These are phyloP conservation scores for Boletus sp. DNA, from an alignment of 1,284 basidiomycete species.

Conservation along the genomic window DNA sequence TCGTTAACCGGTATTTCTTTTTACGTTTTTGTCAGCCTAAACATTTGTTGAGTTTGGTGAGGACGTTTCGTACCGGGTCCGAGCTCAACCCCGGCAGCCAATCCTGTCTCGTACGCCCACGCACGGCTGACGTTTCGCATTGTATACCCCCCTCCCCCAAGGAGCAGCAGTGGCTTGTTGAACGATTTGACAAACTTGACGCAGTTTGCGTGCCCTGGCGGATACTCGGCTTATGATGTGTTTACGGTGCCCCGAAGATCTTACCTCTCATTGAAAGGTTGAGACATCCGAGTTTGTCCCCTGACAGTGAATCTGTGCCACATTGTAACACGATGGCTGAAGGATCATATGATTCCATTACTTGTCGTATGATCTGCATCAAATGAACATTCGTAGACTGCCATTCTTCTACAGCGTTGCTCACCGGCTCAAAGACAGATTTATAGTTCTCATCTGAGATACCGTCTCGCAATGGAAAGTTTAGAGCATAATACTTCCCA, in stretches of 20 bases:
- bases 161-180: constrained; percentile 85
- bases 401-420: constrained; percentile 25
- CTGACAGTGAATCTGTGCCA: constrained; percentile 96
- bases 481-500: constrained; percentile 90
- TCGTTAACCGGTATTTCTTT: constrained; percentile 93
- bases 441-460: constrained; percentile 96
- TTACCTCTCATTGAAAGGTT: constrained; percentile 95
- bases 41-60: background rate
- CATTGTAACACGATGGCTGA: constrained; percentile 97
- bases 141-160: constrained; percentile 98
- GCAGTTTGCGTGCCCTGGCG: constrained; percentile 90
- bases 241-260: constrained; percentile 7
- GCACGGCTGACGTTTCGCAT: constrained; percentile 96
- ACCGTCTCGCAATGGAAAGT: constrained; percentile 94
- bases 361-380: constrained; percentile 83
- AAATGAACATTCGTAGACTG: background rate
- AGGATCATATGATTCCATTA: constrained; percentile 95
- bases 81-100: constrained; percentile 94
- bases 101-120: constrained; percentile 97
- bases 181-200: constrained; percentile 97
- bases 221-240: background rate
- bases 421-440: constrained; percentile 91
- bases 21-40: constrained; percentile 7
- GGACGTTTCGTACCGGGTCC: constrained; percentile 59
- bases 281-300: constrained; percentile 94